phyloP scores from a whole-genome alignment of 2,329 filamentous ascomycete species.

The Chaetomium olivaceum region DNA sequence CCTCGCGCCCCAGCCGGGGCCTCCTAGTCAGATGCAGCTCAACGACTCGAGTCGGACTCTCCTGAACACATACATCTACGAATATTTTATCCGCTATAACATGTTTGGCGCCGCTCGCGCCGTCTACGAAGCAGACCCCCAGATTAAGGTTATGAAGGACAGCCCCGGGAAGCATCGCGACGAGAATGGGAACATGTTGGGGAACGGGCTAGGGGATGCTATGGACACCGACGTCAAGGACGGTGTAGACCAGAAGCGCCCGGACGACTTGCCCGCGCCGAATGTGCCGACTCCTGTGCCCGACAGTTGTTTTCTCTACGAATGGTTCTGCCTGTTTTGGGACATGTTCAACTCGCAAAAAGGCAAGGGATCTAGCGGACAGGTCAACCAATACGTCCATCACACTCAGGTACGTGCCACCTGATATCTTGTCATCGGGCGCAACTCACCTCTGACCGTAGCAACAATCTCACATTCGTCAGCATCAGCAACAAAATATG shows the following conservation, averaged over 20 bases:
- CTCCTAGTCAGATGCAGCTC: slow-evolving; percentile 43
- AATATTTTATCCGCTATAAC: slow-evolving; percentile 83
- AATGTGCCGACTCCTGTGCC: slow-evolving; percentile 65
- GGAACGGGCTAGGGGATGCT: slow-evolving; percentile 69
- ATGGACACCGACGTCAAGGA: slow-evolving; percentile 87
- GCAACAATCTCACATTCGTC: slow-evolving; percentile 70
- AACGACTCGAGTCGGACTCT: slow-evolving; percentile 54
- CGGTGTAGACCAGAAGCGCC: slow-evolving; percentile 70
- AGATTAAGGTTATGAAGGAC: slow-evolving; percentile 66
- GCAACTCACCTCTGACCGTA: slow-evolving; percentile 37
- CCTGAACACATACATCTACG: slow-evolving; percentile 87
- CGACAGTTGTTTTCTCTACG: slow-evolving; percentile 84
- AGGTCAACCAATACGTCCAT: slow-evolving; percentile 73
- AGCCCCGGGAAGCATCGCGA: slow-evolving; percentile 68
- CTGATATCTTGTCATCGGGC: slow-evolving; percentile 25
- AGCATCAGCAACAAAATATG: slow-evolving; percentile 75
- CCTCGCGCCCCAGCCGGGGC: slow-evolving; percentile 35
- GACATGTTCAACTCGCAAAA: slow-evolving; percentile 88
- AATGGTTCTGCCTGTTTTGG: slow-evolving; percentile 98
- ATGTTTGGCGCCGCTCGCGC: slow-evolving; percentile 82
- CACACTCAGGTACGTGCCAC: slow-evolving; percentile 72
- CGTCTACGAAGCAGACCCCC: slow-evolving; percentile 66
- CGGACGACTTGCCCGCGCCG: slow-evolving; percentile 76
- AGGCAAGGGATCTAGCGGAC: slow-evolving; percentile 62
- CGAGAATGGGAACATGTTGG: slow-evolving; percentile 64